These are phyloP conservation scores for Solanum etuberosum DNA, from an alignment of 257 asterid genomes.

Conservation along the genomic window DNA sequence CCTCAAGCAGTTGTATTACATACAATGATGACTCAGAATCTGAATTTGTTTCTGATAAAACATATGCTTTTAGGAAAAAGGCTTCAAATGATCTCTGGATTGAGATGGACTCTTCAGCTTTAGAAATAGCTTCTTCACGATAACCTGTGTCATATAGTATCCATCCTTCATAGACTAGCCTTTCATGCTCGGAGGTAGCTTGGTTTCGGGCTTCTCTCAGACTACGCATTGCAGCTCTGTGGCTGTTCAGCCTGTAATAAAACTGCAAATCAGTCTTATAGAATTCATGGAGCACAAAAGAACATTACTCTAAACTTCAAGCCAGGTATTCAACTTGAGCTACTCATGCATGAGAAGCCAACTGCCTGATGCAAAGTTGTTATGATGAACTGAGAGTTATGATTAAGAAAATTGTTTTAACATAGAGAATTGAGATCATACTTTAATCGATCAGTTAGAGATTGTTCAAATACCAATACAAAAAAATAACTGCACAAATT, in stretches of 20 bases:
- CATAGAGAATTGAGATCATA: not conserved
- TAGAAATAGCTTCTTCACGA: conserved; percentile 75
- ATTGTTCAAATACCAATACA: not conserved
- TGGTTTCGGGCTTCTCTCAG: conserved; percentile 87
- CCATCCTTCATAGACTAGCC: conserved; percentile 98
- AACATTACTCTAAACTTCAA: not conserved
- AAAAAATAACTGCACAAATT: not conserved
- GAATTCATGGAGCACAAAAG: not conserved
- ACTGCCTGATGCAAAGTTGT: not conserved
- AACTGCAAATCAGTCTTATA: not conserved
- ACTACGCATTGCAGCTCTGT: conserved; percentile 90
- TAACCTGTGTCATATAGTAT: conserved; percentile 82
- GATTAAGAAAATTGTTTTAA: not conserved
- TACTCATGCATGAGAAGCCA: not conserved
- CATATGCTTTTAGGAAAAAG: conserved; percentile 79
- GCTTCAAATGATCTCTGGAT: conserved; percentile 92
- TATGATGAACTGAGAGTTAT: not conserved
- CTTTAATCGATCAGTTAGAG: not conserved
- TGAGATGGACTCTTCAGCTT: conserved; percentile 82
- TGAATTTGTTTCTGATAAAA: conserved; percentile 65
- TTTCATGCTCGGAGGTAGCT: conserved; percentile 68
- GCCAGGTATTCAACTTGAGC: not conserved
- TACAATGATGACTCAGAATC: conserved; percentile 62
- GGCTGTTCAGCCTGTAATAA: conserved; percentile 68
- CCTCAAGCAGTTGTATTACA: conserved; percentile 80